Percentiles rank a stretch among this genome's conserved stretches.
Evolutionary conservation across 2,329 filamentous ascomycete species (phyloP).

Genomic region (Volutella citrinella): DNA sequence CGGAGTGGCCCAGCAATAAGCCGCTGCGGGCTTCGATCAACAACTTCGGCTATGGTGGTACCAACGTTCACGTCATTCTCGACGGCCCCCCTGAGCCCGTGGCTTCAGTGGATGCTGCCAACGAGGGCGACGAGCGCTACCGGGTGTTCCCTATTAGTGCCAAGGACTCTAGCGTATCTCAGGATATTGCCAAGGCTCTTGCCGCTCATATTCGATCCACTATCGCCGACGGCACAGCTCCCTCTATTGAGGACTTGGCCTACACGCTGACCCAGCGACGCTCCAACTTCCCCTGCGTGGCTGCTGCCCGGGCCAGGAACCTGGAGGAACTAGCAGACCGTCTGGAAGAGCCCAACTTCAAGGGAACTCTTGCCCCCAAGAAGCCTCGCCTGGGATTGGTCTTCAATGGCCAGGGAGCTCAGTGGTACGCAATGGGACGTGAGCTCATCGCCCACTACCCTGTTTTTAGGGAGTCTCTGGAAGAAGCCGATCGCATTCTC

Average conservation of each 20-base stretch:
- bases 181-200: neutral
- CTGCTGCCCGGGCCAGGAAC: no score
- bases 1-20: slow-evolving; percentile 18
- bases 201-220: neutral
- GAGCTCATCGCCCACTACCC: slow-evolving; percentile 16
- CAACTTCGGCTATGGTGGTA: slow-evolving; percentile 39
- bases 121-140: slow-evolving; percentile 24
- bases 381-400: slow-evolving; percentile 21
- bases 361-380: slow-evolving; percentile 1
- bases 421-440: slow-evolving; percentile 32
- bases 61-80: slow-evolving; percentile 44
- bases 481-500: slow-evolving; percentile 21
- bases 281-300: neutral
- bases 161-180: neutral
- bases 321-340: no score
- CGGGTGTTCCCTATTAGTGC: slow-evolving; percentile 8
- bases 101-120: no score
- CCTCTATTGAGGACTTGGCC: slow-evolving; percentile 1
- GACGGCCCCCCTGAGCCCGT: no score
- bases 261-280: slow-evolving; percentile 1
- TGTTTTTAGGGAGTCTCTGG: slow-evolving; percentile 9
- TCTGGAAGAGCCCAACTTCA: slow-evolving; percentile 1
- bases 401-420: slow-evolving; percentile 35
- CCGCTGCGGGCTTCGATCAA: slow-evolving; percentile 24
- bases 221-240: no score